Conservation (phyloP, 805 yeast genomes). For the Zygosaccharomyces lentus region DNA sequence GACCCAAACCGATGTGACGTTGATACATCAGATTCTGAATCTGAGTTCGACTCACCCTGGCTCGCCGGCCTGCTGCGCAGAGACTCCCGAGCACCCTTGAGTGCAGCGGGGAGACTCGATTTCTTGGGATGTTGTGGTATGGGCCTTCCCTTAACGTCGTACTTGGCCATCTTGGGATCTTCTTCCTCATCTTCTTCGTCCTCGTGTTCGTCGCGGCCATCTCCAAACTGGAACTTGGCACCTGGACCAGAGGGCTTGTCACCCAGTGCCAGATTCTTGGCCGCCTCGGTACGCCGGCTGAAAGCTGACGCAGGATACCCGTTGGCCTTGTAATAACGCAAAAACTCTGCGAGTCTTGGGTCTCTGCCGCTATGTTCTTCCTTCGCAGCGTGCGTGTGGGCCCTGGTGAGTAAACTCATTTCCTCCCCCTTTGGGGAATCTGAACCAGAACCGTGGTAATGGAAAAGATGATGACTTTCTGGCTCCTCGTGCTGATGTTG, state of each 20-base stretch:
- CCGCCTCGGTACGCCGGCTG: conserved; percentile 24
- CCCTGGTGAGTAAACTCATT: not conserved
- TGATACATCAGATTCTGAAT: conserved; percentile 12
- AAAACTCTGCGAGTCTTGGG: conserved; percentile 45
- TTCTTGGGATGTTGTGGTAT: conserved; percentile 49
- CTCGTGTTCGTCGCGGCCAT: not conserved
- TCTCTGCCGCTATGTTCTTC: conserved; percentile 35
- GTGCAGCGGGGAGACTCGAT: conserved; percentile 48
- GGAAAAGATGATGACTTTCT: not conserved
- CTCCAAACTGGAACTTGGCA: conserved; percentile 19
- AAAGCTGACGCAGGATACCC: conserved; percentile 27
- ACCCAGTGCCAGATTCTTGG: conserved; percentile 16
- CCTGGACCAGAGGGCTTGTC: conserved; percentile 1
- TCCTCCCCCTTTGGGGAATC: conserved; percentile 1
- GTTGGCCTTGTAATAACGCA: conserved; percentile 36
- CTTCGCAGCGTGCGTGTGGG: not conserved
- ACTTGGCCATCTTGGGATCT: conserved; percentile 17
- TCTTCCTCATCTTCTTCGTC: conserved; percentile 4
- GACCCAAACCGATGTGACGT: conserved; percentile 33
- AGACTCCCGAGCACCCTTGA: conserved; percentile 26
- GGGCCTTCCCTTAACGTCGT: conserved; percentile 42
- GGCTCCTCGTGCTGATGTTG: conserved; percentile 5
- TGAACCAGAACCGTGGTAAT: not conserved
- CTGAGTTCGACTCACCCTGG: conserved; percentile 7
- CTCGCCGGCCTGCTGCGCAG: conserved; percentile 4